Percentiles rank a stretch among this genome's conserved stretches.
Conservation (phyloP, 2,329 filamentous ascomycete genomes). For the Helotiales sp. region DNA sequence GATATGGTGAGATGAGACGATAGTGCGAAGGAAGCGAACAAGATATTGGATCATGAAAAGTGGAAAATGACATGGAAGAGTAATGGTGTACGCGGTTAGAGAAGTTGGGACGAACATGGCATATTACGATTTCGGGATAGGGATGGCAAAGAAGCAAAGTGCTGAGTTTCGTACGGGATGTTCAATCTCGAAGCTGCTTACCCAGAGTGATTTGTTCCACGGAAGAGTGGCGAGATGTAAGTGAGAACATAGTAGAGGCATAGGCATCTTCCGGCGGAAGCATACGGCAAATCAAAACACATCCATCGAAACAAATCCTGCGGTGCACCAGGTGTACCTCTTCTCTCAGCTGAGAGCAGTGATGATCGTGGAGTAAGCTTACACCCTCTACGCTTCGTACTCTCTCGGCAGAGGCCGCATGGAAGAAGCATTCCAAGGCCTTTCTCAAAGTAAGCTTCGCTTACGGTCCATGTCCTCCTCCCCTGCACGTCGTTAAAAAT, state of each 20-base stretch:
- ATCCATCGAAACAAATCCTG: not conserved
- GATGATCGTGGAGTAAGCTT: conserved; percentile 6
- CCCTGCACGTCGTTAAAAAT: conserved; percentile 5
- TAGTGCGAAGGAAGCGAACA: not conserved
- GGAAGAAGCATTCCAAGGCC: not conserved
- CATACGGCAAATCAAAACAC: not conserved
- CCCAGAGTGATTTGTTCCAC: not conserved
- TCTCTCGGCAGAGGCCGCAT: not conserved
- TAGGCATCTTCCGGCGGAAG: not conserved
- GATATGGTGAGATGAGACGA: conserved; percentile 2
- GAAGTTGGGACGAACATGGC: not conserved
- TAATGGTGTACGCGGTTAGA: not conserved
- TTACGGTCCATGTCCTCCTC: not conserved
- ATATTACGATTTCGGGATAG: not conserved
- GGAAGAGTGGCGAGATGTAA: not conserved
- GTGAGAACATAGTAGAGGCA: not conserved
- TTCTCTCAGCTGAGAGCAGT: not conserved
- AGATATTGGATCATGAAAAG: not conserved
- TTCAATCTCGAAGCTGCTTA: not conserved
- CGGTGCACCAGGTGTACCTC: no score
- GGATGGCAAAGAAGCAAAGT: no score
- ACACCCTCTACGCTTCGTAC: not conserved
- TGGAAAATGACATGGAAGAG: not conserved
- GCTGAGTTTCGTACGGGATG: not conserved
- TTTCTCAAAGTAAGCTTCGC: not conserved